phyloP scores from a whole-genome alignment of 176 grass and related monocot species.

The Pontederia crassipes region DNA sequence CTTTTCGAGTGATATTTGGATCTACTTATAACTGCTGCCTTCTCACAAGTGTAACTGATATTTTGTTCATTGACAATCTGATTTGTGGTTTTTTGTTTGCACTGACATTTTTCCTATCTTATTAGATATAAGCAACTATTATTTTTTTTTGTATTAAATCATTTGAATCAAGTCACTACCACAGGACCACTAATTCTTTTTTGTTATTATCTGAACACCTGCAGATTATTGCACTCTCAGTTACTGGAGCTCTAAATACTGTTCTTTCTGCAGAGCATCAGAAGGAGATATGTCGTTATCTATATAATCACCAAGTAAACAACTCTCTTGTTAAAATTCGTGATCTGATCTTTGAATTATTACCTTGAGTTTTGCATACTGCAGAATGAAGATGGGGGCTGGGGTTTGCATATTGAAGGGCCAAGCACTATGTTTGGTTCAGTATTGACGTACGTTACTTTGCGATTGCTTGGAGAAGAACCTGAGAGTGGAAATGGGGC shows the following conservation, averaged over 20 bases:
- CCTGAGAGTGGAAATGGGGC: conserved; percentile 54
- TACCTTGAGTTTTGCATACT: background rate
- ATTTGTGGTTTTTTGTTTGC: too few species aligned
- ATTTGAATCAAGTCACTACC: background rate
- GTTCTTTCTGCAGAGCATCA: conserved; percentile 59
- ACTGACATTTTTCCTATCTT: too few species aligned
- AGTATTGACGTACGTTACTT: conserved; percentile 60
- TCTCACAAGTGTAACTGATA: too few species aligned
- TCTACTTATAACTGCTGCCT: too few species aligned
- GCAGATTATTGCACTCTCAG: conserved; percentile 69
- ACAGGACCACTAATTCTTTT: conserved; percentile 9
- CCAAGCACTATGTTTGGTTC: conserved; percentile 95
- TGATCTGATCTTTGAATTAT: background rate
- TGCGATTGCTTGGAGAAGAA: conserved; percentile 82
- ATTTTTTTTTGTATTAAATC: background rate
- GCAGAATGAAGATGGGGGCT: conserved; percentile 90
- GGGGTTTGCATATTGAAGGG: conserved; percentile 91
- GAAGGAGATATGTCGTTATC: conserved; percentile 70
- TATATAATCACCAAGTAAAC: conserved; percentile 78
- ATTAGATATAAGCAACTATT: too few species aligned
- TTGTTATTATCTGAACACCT: conserved; percentile 8
- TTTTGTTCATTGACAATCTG: too few species aligned
- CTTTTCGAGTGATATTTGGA: too few species aligned
- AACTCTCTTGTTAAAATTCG: background rate
- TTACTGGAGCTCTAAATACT: conserved; percentile 54